Percentiles rank a stretch among this genome's conserved stretches.
These are phyloP conservation scores for Fusarium paranaense DNA, from an alignment of 2,329 filamentous ascomycete species.

Conservation along the genomic window DNA sequence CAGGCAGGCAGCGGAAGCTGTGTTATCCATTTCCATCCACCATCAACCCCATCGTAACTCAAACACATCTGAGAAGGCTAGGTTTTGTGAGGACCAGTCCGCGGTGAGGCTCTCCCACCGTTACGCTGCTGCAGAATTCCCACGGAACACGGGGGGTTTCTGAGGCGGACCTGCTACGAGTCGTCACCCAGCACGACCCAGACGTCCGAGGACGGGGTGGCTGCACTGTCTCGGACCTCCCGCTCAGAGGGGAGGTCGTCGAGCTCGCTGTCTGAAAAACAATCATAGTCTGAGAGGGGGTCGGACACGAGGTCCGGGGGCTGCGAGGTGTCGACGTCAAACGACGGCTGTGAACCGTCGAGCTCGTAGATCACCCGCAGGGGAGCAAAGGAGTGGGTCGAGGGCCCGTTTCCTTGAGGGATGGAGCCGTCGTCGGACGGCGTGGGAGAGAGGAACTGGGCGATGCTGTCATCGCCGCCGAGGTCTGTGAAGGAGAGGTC, in stretches of 20 bases:
- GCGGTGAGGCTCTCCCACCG: constrained; percentile 47
- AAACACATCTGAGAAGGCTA: constrained; percentile 25
- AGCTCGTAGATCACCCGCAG: constrained; percentile 57
- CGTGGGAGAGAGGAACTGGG: constrained; percentile 48
- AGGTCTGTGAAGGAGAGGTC: constrained; percentile 58
- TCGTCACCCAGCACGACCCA: constrained; percentile 60
- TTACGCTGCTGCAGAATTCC: constrained; percentile 39
- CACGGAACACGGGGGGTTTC: constrained; percentile 46
- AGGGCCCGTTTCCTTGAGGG: constrained; percentile 2
- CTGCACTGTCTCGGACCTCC: constrained; percentile 46
- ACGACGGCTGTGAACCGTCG: constrained; percentile 46
- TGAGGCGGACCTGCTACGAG: constrained; percentile 58
- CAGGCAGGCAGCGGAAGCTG: constrained; percentile 9
- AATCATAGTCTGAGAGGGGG: constrained; percentile 52
- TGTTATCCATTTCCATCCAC: background rate
- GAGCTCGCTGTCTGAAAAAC: constrained; percentile 51
- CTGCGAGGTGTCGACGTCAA: constrained; percentile 51
- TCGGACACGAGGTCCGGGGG: constrained; percentile 51
- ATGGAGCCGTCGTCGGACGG: constrained; percentile 29
- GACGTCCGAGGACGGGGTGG: constrained; percentile 46
- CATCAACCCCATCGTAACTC: constrained; percentile 24
- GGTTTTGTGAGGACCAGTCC: constrained; percentile 54
- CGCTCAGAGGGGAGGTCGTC: constrained; percentile 48
- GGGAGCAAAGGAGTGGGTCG: constrained; percentile 44
- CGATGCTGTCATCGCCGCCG: constrained; percentile 54